phyloP scores from a whole-genome alignment of 306 rosid species.

The Quercus variabilis region DNA sequence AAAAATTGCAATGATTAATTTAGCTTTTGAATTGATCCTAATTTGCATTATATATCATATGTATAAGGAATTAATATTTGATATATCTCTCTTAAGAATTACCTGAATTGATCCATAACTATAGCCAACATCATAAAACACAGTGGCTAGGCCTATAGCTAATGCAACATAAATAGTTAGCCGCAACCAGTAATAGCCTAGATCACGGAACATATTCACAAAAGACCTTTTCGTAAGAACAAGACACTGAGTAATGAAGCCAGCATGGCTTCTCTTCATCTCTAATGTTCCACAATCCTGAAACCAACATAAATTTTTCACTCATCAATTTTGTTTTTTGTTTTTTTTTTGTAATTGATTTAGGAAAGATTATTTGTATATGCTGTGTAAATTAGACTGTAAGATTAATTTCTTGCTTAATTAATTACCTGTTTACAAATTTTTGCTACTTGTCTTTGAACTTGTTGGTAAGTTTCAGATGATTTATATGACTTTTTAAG shows the following conservation, averaged over 20 bases:
- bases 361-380: not conserved
- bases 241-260: slow-evolving; percentile 38
- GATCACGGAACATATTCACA: slow-evolving; percentile 33
- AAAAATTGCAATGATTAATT: slow-evolving; percentile 16
- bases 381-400: too few relatives aligned
- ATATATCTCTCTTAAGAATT: not conserved
- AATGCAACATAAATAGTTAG: slow-evolving; percentile 29
- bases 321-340: not conserved
- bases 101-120: slow-evolving; percentile 41
- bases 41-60: not conserved
- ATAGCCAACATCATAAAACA: slow-evolving; percentile 37
- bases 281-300: slow-evolving; percentile 24
- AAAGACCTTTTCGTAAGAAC: slow-evolving; percentile 46
- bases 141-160: slow-evolving; percentile 44
- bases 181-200: slow-evolving; percentile 47
- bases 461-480: slow-evolving; percentile 13
- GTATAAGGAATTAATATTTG: too few relatives aligned
- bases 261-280: slow-evolving; percentile 35
- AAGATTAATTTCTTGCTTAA: too few relatives aligned
- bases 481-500: slow-evolving; percentile 17
- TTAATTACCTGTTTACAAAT: slow-evolving; percentile 14
- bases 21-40: not conserved
- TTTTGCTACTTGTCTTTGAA: slow-evolving; percentile 15
- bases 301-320: not conserved
- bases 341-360: not conserved